Conservation (phyloP, 2,329 filamentous ascomycete genomes). For the Zymoseptoria tritici region DNA sequence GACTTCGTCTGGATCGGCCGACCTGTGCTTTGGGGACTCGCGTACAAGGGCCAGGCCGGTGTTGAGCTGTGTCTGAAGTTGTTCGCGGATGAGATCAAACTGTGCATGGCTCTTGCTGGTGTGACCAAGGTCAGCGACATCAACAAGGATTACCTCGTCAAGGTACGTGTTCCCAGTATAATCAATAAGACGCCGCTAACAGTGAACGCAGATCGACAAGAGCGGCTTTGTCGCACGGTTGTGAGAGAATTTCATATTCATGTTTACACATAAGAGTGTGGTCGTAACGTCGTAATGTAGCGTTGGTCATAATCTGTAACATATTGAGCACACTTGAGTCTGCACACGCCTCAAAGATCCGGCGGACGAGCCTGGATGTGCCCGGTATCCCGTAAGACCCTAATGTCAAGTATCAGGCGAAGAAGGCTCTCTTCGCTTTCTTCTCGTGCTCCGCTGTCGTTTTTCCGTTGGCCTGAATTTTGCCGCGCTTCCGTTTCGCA, state of each 20-base stretch:
- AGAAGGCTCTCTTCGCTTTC: conserved; percentile 25
- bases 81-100: conserved; percentile 32
- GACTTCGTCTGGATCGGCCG: conserved; percentile 44
- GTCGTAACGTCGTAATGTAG: background rate
- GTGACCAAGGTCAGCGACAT: conserved; percentile 33
- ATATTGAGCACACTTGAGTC: background rate
- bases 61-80: conserved; percentile 40
- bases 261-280: background rate
- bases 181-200: background rate
- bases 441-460: conserved; percentile 12
- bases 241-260: conserved; percentile 1
- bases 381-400: too few species aligned
- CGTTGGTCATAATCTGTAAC: background rate
- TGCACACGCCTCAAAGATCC: too few species aligned
- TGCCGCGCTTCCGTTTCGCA: conserved; percentile 24
- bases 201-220: conserved; percentile 18
- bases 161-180: conserved; percentile 28
- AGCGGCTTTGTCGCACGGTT: conserved; percentile 25
- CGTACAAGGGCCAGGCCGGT: conserved; percentile 31
- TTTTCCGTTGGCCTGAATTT: conserved; percentile 3
- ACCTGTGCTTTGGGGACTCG: conserved; percentile 45
- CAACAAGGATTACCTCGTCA: conserved; percentile 34
- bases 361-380: too few species aligned
- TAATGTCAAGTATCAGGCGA: conserved; percentile 8
- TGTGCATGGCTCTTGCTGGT: conserved; percentile 36